Evolutionary conservation across 1,284 basidiomycete species (phyloP), one percentile per base, ranked within the genome.

Genomic region (Ustilago cynodontis): DNA sequence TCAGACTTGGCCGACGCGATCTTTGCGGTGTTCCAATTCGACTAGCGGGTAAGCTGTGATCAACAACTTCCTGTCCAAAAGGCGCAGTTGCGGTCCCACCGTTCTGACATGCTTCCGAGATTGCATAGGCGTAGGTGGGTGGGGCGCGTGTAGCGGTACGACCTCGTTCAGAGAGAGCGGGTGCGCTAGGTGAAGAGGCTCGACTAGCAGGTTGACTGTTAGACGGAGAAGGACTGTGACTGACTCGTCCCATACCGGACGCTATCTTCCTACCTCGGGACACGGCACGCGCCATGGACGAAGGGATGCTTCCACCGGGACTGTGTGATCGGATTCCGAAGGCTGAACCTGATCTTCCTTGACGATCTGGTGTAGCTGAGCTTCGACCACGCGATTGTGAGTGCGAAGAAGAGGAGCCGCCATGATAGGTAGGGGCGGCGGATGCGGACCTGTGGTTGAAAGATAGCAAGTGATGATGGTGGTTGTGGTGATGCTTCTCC

Each of bases 251-350:
- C 64, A 78, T 74, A 3, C 68, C 68, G 1, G 71, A 65, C 10
- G 76, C 76, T 5, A 78, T 49, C 24, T 69, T 63, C 18, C 80
- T 61, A n/a, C 80, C 75, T 45, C 77, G 54, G 2, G 78, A 76
- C 3, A 80, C 73, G 22, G 78, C 80, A 29, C 80, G 61, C 14
- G 76, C 71, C 74, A 82, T 79, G 24, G 76, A 78, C n/a, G 71
- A 66, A 22, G 72, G 68, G 52, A 80, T 68, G 47, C 69, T 69
- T 18, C 73, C 73, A 3, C 76, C 76, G 11, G 76, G 76, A 53
- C 76, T 78, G 33, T 60, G 33, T 0, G 76, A 68, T 9, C 76
- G 70, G 49, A 77, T 13, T 14, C 68, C 71, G 39, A 77, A 77
- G 26, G 74, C 61, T 3, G 78, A 77, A n/a, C 73, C 73, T 6